Evolutionary conservation across 495 filamentous ascomycete species (phyloP).

Genomic region (Xylaria castorea): DNA sequence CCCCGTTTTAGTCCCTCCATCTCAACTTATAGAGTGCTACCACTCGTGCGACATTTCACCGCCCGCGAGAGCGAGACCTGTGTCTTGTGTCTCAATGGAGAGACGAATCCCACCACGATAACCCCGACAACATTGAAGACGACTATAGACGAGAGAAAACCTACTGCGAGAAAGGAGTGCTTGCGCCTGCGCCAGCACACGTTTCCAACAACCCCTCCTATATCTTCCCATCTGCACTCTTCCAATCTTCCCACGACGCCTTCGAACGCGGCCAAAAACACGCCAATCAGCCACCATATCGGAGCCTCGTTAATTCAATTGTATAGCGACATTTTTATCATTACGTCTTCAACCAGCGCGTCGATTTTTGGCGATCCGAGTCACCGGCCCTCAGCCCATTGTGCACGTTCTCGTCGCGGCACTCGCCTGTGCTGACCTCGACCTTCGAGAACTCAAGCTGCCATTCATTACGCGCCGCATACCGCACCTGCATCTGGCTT

Average conservation of each 20-base stretch:
- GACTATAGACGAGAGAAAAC: background rate
- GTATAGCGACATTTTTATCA: background rate
- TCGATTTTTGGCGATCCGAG: background rate
- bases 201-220: constrained; percentile 15
- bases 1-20: constrained; percentile 32
- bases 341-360: background rate
- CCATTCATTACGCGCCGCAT: constrained; percentile 8
- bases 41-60: constrained; percentile 31
- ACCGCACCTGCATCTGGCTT: background rate
- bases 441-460: background rate
- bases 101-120: constrained; percentile 24
- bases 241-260: background rate
- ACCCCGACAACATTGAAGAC: constrained; percentile 12
- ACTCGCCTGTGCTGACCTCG: constrained; percentile 35
- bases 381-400: background rate
- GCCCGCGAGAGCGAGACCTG: constrained; percentile 32
- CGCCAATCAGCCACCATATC: background rate
- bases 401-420: constrained; percentile 32
- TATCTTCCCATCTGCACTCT: constrained; percentile 7
- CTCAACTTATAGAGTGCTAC: constrained; percentile 22
- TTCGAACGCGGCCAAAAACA: background rate
- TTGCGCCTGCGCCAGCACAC: constrained; percentile 7
- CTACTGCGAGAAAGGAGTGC: background rate
- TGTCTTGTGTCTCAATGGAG: constrained; percentile 32
- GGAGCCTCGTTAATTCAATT: constrained; percentile 8